Percentiles rank a stretch among this genome's conserved stretches.
phyloP scores from a whole-genome alignment of 352 stramenopile genomes.

The Pythium brassicae region DNA sequence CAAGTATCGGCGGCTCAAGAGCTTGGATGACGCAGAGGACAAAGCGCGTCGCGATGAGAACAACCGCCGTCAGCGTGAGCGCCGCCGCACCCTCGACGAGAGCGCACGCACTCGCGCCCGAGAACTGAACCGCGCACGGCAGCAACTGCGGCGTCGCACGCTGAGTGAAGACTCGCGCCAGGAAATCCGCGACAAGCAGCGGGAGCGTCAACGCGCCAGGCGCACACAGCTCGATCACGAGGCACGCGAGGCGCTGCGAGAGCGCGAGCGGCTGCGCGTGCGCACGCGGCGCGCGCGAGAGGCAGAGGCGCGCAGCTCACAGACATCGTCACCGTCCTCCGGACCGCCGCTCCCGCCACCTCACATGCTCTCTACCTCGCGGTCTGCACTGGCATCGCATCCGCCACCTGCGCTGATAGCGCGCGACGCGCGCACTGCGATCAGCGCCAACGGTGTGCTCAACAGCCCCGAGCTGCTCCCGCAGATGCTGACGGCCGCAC shows the following conservation, averaged over 20 bases:
- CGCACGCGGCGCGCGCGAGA: slow-evolving; percentile 21
- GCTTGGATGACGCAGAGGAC: slow-evolving; percentile 7
- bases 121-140: slow-evolving; percentile 57
- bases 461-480: slow-evolving; percentile 3
- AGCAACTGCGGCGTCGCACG: slow-evolving; percentile 42
- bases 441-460: slow-evolving; percentile 11
- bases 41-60: slow-evolving; percentile 39
- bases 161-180: slow-evolving; percentile 35
- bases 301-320: not conserved
- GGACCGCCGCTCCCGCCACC: not conserved
- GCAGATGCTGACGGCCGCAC: not conserved
- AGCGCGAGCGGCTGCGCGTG: slow-evolving; percentile 44
- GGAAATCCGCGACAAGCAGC: slow-evolving; percentile 38
- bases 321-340: not conserved
- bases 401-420: not conserved
- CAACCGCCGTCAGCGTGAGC: slow-evolving; percentile 36
- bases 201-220: slow-evolving; percentile 32
- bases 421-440: slow-evolving; percentile 3
- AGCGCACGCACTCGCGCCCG: slow-evolving; percentile 27
- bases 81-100: slow-evolving; percentile 41
- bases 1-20: slow-evolving; percentile 61
- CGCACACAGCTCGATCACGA: slow-evolving; percentile 39
- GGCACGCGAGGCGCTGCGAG: slow-evolving; percentile 31
- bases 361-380: too few relatives aligned
- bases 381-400: not conserved